Conservation (phyloP, 371 early-diverging fungal genomes). For the Blastocladiella emersonii region DNA sequence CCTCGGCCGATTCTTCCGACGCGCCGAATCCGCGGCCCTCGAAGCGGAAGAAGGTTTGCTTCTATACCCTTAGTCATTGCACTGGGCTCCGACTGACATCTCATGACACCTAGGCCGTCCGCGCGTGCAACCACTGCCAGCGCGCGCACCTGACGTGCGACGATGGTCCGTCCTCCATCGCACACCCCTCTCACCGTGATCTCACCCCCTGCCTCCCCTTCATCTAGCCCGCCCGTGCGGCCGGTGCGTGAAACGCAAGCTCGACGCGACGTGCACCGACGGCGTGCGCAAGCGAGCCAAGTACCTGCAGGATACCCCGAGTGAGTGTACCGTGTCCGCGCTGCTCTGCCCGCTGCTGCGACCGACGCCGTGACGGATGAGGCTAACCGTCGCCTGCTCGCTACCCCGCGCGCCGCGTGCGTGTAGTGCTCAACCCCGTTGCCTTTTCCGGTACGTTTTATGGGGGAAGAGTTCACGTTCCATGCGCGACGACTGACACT, state of each 20-base stretch:
- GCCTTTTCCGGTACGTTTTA: neutral
- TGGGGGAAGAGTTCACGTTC: no score
- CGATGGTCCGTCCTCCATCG: slow-evolving; percentile 29
- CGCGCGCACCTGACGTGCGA: slow-evolving; percentile 47
- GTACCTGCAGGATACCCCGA: slow-evolving; percentile 43
- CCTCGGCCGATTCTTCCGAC: no score
- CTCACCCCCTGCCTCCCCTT: neutral
- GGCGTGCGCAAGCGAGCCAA: slow-evolving; percentile 66
- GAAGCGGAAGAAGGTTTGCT: no score
- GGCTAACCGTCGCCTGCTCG: no score
- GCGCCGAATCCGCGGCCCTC: no score
- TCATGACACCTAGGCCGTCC: slow-evolving; percentile 10
- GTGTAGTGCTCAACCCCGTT: neutral
- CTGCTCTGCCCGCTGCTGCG: neutral
- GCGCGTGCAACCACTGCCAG: slow-evolving; percentile 28
- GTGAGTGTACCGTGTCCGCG: neutral
- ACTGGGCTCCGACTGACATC: no score
- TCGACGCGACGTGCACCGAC: slow-evolving; percentile 57
- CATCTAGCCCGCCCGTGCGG: slow-evolving; percentile 51
- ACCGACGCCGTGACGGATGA: neutral
- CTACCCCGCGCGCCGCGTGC: neutral
- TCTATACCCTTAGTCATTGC: no score
- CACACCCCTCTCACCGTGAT: slow-evolving; percentile 9
- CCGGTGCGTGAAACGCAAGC: slow-evolving; percentile 63
- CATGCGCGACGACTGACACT: no score